phyloP scores from a whole-genome alignment of 192 early-diverging fungal species.

The Coemansia brasiliensis region DNA sequence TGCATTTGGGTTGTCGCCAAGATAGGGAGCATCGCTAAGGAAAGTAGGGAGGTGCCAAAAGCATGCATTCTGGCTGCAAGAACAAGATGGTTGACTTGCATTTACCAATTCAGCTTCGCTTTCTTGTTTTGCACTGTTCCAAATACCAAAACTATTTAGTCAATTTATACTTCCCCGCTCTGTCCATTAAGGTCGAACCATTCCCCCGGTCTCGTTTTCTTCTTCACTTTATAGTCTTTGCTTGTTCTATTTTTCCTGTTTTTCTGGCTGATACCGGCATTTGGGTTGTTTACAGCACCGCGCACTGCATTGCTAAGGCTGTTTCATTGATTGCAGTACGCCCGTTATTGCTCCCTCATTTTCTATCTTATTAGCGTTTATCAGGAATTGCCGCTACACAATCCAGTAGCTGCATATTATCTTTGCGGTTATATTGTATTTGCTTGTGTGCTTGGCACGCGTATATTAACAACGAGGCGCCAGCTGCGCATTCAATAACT shows the following conservation, averaged over 20 bases:
- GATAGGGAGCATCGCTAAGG: neutral
- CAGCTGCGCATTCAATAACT: neutral
- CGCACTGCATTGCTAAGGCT: neutral
- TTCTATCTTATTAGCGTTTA: neutral
- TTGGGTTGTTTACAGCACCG: constrained; percentile 9
- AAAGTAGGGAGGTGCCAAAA: neutral
- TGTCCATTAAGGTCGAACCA: neutral
- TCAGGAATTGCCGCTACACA: constrained; percentile 3
- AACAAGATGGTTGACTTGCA: neutral
- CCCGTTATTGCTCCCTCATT: neutral
- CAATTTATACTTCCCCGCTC: constrained; percentile 5
- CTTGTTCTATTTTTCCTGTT: neutral
- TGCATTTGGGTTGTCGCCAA: neutral
- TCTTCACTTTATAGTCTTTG: neutral
- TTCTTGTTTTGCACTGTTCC: constrained; percentile 1
- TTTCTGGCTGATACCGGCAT: neutral
- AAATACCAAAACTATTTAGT: neutral
- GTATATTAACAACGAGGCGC: neutral
- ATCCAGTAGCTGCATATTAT: constrained; percentile 7
- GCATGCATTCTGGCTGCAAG: constrained; percentile 9
- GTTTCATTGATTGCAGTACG: constrained; percentile 4
- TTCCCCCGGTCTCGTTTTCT: neutral
- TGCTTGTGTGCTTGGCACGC: constrained; percentile 2
- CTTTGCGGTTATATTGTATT: too few relatives aligned
- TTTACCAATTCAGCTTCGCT: neutral